Percentiles rank a stretch among this genome's conserved stretches.
Evolutionary conservation across 1,139 yeast species (phyloP).

Genomic region (Yamadazyma atlantica): DNA sequence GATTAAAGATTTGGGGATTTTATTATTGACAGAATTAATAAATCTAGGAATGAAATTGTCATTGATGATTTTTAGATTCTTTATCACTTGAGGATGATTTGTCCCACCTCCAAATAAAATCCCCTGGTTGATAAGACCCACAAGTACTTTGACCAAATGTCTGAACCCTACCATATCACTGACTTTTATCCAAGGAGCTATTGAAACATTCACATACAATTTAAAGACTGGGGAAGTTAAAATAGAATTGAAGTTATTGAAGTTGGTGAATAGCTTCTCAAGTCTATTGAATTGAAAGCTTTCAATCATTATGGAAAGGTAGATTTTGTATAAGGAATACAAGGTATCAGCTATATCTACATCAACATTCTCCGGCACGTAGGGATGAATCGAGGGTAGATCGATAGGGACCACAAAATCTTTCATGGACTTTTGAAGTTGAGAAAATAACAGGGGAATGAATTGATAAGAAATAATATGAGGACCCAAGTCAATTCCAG

Average conservation of each 20-base stretch:
- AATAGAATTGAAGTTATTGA: constrained; percentile 56
- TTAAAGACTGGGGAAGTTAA: constrained; percentile 67
- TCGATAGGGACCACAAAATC: constrained; percentile 32
- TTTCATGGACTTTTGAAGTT: constrained; percentile 24
- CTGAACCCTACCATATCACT: constrained; percentile 69
- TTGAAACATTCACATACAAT: constrained; percentile 50
- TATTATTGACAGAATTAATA: constrained; percentile 32
- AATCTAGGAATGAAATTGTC: constrained; percentile 42
- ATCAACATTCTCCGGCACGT: constrained; percentile 49
- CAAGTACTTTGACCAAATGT: constrained; percentile 59
- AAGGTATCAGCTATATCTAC: constrained; percentile 62
- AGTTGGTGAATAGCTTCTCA: constrained; percentile 54
- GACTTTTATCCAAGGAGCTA: constrained; percentile 60
- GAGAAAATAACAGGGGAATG: constrained; percentile 36
- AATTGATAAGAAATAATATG: constrained; percentile 20
- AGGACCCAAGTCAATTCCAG: not conserved
- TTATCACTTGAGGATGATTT: constrained; percentile 51
- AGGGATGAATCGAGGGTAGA: constrained; percentile 55
- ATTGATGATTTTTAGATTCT: constrained; percentile 47
- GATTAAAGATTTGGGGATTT: constrained; percentile 53
- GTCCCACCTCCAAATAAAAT: constrained; percentile 21
- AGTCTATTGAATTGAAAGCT: constrained; percentile 68
- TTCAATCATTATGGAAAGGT: constrained; percentile 63
- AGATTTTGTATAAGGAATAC: constrained; percentile 59
- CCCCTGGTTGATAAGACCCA: constrained; percentile 64